phyloP scores from a whole-genome alignment of 805 yeast genomes.

The Kodamaea laetipori region DNA sequence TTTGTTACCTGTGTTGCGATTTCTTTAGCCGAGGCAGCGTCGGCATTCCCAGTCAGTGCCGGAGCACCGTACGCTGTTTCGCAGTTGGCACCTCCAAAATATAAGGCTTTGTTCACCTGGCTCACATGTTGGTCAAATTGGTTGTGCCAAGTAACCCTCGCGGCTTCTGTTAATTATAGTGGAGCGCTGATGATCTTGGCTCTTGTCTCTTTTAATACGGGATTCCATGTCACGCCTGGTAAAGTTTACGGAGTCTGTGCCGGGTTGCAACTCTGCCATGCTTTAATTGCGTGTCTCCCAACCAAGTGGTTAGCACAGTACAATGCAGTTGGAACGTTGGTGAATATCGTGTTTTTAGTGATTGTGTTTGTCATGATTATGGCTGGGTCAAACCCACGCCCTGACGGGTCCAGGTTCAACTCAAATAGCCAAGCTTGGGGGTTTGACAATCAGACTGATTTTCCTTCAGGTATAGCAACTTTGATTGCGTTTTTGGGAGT shows the following conservation, averaged over 20 bases:
- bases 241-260: slow-evolving; percentile 54
- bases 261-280: slow-evolving; percentile 51
- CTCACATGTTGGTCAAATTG: slow-evolving; percentile 65
- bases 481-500: slow-evolving; percentile 60
- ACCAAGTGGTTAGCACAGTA: slow-evolving; percentile 56
- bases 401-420: slow-evolving; percentile 48
- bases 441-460: slow-evolving; percentile 59
- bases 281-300: slow-evolving; percentile 53
- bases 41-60: slow-evolving; percentile 67
- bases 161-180: slow-evolving; percentile 61
- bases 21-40: slow-evolving; percentile 64
- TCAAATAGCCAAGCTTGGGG: slow-evolving; percentile 54
- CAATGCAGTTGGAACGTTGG: slow-evolving; percentile 51
- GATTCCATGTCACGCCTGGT: slow-evolving; percentile 47
- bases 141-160: slow-evolving; percentile 62
- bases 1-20: slow-evolving; percentile 61
- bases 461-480: slow-evolving; percentile 61
- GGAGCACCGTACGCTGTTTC: slow-evolving; percentile 72
- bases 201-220: slow-evolving; percentile 42
- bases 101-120: slow-evolving; percentile 60
- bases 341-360: slow-evolving; percentile 50
- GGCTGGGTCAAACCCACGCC: slow-evolving; percentile 8
- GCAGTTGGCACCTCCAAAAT: slow-evolving; percentile 58
- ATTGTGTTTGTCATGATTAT: slow-evolving; percentile 57
- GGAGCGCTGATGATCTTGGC: slow-evolving; percentile 61